Evolutionary conservation across 768 basidiomycete genomes (phyloP), one percentile per base, ranked within the genome.

Genomic region (Lentinula guzmanii): DNA sequence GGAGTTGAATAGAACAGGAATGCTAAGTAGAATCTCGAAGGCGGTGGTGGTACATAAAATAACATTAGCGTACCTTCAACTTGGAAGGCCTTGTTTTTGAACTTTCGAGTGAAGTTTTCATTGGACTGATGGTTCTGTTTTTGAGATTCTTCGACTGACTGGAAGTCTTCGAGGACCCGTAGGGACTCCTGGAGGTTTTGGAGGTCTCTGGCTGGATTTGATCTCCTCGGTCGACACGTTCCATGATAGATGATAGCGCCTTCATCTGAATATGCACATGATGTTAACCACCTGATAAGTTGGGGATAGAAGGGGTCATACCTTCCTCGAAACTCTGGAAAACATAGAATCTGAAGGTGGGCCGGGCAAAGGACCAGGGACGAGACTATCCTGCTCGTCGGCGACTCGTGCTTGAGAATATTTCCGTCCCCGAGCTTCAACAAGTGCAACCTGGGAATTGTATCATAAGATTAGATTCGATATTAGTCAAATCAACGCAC

Each of bases 341-440:
- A 21, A 48, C n/a, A 48, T 24, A 3, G 46, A 21, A 48, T 48
- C 46, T 24, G 46, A 48, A 8, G 46, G 18, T 24, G 46, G 55
- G 41, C 13, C 52, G 34, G 16, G 52, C 4, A 37, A 53, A 53
- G 58, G 58, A 15, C 58, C 58, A 4, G 58, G 58, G 16, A 59
- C 33, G 35, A 59, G 5, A 48, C 58, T 59, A 45, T 59, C 58
- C 37, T 48, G 45, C 33, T 59, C 58, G 33, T 59, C 58, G 3
- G 43, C 45, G 15, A 45, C 7, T 5, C 56, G 54, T 11, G 34
- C 42, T 21, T 31, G 41, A 13, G 31, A 31, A 9, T 42, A 11
- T 51, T 50, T 46, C 31, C 46, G 43, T 51, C 24, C 2, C 5
- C 37, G 43, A 33, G 58, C 43, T 37, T 59, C 58, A 10, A 18